phyloP scores from a whole-genome alignment of 2,329 filamentous ascomycete species.

The Aspergillus fumigatus region DNA sequence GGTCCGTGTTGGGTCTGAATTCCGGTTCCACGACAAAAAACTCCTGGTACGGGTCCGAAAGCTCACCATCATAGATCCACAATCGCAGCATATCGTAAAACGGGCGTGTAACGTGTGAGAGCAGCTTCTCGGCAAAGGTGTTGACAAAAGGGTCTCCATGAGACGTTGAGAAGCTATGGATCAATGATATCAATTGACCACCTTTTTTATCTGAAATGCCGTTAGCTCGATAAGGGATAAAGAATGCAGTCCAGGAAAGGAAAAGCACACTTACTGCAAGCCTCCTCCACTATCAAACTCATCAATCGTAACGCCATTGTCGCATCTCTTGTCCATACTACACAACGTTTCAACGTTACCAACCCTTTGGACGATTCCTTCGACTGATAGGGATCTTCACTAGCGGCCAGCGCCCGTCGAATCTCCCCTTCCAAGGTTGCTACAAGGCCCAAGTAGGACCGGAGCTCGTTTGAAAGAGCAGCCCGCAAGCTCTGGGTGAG shows the following conservation, averaged over 20 bases:
- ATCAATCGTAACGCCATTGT: constrained; percentile 92
- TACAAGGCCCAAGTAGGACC: constrained; percentile 84
- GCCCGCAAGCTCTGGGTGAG: constrained; percentile 87
- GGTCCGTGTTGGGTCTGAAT: constrained; percentile 46
- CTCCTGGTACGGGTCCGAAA: constrained; percentile 91
- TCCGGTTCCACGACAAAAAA: constrained; percentile 91
- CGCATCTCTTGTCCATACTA: constrained; percentile 95
- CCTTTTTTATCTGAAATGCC: constrained; percentile 59
- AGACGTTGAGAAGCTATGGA: constrained; percentile 87
- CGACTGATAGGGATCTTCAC: constrained; percentile 56
- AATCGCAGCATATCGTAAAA: constrained; percentile 95
- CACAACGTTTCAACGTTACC: constrained; percentile 89
- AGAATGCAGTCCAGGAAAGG: not conserved
- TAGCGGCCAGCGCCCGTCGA: constrained; percentile 67
- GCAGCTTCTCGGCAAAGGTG: constrained; percentile 82
- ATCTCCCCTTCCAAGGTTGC: constrained; percentile 93
- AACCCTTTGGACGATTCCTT: constrained; percentile 76
- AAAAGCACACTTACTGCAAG: constrained; percentile 55
- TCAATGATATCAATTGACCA: constrained; percentile 86
- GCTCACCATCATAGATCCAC: constrained; percentile 98
- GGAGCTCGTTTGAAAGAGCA: constrained; percentile 76
- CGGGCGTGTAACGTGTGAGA: constrained; percentile 81
- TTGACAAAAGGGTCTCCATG: constrained; percentile 94
- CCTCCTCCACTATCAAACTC: constrained; percentile 90
- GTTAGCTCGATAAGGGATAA: constrained; percentile 2